A percentile compares a stretch with the other conserved stretches of the same genome.
These are phyloP conservation scores for Petunia secreta DNA, from an alignment of 257 asterid genomes.

Conservation along the genomic window DNA sequence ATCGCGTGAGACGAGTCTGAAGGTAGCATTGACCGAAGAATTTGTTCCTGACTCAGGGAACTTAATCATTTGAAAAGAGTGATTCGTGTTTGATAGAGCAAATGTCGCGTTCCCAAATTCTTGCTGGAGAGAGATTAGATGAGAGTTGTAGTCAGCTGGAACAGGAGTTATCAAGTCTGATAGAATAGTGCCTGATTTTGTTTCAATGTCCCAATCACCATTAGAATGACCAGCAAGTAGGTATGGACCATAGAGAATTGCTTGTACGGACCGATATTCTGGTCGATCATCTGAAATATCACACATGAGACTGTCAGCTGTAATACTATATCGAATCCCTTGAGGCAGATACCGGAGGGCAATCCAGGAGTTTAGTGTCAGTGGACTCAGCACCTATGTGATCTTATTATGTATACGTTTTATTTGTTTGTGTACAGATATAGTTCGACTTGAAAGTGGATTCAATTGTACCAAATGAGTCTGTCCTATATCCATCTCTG, in stretches of 20 bases:
- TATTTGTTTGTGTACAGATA: no score
- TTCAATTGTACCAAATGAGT: no score
- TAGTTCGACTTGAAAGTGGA: no score
- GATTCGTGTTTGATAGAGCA: conserved; percentile 45
- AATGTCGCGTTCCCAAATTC: conserved; percentile 36
- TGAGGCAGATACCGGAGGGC: no score
- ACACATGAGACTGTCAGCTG: conserved; percentile 27
- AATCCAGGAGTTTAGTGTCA: no score
- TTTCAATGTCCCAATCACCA: conserved; percentile 70
- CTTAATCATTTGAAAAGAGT: conserved; percentile 45
- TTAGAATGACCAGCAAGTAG: conserved; percentile 71
- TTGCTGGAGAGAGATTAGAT: conserved; percentile 65
- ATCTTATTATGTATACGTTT: no score
- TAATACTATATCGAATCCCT: neutral
- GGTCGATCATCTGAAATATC: conserved; percentile 63
- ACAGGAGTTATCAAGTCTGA: conserved; percentile 64
- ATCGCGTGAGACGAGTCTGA: conserved; percentile 48
- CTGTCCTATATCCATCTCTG: no score
- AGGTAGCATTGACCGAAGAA: conserved; percentile 54
- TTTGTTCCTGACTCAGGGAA: conserved; percentile 61
- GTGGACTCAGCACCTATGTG: no score
- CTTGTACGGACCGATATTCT: conserved; percentile 59
- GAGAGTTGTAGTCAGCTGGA: conserved; percentile 50
- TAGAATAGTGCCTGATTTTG: conserved; percentile 41
- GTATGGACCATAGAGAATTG: conserved; percentile 85